These are phyloP conservation scores for Penicillium cosmopolitanum DNA, from an alignment of 495 filamentous ascomycete species.

Conservation along the genomic window DNA sequence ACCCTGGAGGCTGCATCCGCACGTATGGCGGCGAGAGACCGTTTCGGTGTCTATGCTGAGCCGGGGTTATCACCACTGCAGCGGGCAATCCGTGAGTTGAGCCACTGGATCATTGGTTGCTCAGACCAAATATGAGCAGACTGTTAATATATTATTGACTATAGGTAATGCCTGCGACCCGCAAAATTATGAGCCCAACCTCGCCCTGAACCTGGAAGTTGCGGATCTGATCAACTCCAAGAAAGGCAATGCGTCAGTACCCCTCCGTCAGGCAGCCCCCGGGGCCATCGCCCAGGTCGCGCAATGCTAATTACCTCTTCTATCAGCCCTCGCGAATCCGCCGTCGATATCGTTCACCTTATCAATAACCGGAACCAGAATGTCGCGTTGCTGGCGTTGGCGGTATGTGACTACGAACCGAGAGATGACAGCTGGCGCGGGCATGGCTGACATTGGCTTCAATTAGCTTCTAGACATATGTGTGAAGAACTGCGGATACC, in stretches of 20 bases:
- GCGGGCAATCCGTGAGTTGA: slow-evolving; percentile 79
- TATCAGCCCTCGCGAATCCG: slow-evolving; percentile 84
- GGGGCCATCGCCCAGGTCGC: slow-evolving; percentile 9
- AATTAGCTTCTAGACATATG: slow-evolving; percentile 89
- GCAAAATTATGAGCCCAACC: slow-evolving; percentile 95
- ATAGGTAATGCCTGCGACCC: slow-evolving; percentile 90
- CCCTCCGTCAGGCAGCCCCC: neutral
- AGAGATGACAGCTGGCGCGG: slow-evolving; percentile 24
- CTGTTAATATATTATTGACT: slow-evolving; percentile 9
- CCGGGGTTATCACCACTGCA: slow-evolving; percentile 83
- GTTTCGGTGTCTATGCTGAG: slow-evolving; percentile 82
- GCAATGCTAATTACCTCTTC: slow-evolving; percentile 15
- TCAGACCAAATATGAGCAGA: slow-evolving; percentile 8
- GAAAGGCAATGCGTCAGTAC: slow-evolving; percentile 84
- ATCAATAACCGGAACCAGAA: slow-evolving; percentile 97
- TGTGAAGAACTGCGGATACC: slow-evolving; percentile 99
- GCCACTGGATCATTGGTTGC: slow-evolving; percentile 5
- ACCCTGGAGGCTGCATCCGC: slow-evolving; percentile 92
- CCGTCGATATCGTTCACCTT: slow-evolving; percentile 89
- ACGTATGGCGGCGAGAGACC: slow-evolving; percentile 92
- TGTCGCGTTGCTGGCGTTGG: slow-evolving; percentile 85
- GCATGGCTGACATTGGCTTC: slow-evolving; percentile 30
- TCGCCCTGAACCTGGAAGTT: slow-evolving; percentile 96
- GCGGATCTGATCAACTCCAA: slow-evolving; percentile 95
- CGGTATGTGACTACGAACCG: slow-evolving; percentile 44